Percentiles rank a stretch among this genome's conserved stretches.
Evolutionary conservation across 2,329 filamentous ascomycete genomes (phyloP).

Genomic region (Endothia cerciana): DNA sequence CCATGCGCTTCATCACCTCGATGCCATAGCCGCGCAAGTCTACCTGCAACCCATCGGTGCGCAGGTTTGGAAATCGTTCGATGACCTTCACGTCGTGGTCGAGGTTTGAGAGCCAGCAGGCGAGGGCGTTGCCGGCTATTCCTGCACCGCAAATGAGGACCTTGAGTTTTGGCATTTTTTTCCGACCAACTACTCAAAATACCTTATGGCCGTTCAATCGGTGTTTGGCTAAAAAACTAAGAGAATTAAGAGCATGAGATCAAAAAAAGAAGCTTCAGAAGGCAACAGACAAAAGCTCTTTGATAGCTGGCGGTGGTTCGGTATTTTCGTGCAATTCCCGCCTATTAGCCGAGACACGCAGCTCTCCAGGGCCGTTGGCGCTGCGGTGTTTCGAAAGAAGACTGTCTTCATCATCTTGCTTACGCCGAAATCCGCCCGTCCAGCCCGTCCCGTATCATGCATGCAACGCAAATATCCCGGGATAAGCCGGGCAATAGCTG

Average conservation of each 20-base stretch:
- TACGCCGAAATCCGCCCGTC: background rate
- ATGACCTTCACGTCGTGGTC: constrained; percentile 47
- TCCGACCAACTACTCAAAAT: too few relatives aligned
- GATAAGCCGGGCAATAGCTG: too few relatives aligned
- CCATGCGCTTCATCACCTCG: constrained; percentile 55
- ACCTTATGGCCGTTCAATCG: background rate
- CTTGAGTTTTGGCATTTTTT: constrained; percentile 32
- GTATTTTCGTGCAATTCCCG: background rate
- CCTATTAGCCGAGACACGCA: background rate
- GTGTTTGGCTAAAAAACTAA: background rate
- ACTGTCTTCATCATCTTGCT: background rate
- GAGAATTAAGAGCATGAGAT: background rate
- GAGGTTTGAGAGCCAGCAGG: constrained; percentile 50
- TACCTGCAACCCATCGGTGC: constrained; percentile 54
- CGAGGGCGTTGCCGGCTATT: constrained; percentile 48
- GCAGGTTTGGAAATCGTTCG: constrained; percentile 45
- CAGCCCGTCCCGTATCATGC: background rate
- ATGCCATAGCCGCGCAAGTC: constrained; percentile 58
- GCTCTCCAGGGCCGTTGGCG: background rate
- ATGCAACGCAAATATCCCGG: constrained; percentile 15
- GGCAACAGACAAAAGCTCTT: background rate
- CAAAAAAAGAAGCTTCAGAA: background rate
- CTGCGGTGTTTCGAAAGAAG: background rate
- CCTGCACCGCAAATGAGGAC: constrained; percentile 43
- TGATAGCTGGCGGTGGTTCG: background rate